These are phyloP conservation scores for Rhodosporidiobolus sp. DNA, from an alignment of 768 basidiomycete genomes.

Conservation along the genomic window DNA sequence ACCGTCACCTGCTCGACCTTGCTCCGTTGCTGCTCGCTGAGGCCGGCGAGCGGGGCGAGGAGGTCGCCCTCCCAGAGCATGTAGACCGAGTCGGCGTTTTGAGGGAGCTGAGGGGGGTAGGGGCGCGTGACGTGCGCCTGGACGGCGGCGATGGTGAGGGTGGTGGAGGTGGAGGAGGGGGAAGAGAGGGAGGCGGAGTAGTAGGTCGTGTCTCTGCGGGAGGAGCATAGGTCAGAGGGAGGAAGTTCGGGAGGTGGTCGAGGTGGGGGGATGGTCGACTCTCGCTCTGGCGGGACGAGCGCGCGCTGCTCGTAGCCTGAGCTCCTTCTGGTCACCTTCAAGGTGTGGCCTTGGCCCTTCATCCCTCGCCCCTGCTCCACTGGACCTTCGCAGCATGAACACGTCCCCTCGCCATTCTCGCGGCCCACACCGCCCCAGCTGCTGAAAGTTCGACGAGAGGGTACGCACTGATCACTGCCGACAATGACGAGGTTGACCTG, in stretches of 20 bases:
- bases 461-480: slow-evolving; percentile 9
- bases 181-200: slow-evolving; percentile 26
- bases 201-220: slow-evolving; percentile 18
- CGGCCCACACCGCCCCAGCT: background rate
- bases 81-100: slow-evolving; percentile 37
- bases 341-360: too few species aligned
- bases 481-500: background rate
- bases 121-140: slow-evolving; percentile 14
- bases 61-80: slow-evolving; percentile 42
- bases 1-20: slow-evolving; percentile 33
- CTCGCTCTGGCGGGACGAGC: background rate
- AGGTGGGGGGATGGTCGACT: background rate
- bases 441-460: background rate
- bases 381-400: background rate
- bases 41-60: slow-evolving; percentile 30
- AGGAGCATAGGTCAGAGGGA: background rate
- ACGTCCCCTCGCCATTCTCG: background rate
- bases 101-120: slow-evolving; percentile 32
- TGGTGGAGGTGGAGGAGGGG: background rate
- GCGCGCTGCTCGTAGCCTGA: background rate
- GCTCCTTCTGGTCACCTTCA: background rate
- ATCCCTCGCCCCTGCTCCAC: background rate
- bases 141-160: slow-evolving; percentile 29
- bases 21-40: background rate
- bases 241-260: background rate